Percentiles rank a stretch among this genome's conserved stretches.
phyloP scores from a whole-genome alignment of 345 rosid genomes.

The Draba incana region DNA sequence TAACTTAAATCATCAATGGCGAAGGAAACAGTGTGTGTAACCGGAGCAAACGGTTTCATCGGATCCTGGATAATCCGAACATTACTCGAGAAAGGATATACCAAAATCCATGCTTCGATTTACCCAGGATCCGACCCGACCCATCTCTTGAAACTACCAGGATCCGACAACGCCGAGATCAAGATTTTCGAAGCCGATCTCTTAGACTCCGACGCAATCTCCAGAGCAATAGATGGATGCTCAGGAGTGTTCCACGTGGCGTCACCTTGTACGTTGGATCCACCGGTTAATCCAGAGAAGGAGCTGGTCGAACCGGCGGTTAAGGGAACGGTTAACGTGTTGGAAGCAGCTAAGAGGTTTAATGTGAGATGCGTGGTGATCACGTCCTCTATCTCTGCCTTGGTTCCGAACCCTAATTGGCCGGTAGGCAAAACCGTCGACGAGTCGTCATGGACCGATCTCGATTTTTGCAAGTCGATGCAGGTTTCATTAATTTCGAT shows the following conservation, averaged over 20 bases:
- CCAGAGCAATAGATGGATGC: constrained; percentile 67
- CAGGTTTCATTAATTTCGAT: constrained; percentile 43
- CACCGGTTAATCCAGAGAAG: constrained; percentile 59
- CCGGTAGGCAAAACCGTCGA: constrained; percentile 50
- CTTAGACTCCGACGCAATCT: constrained; percentile 57
- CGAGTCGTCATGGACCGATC: constrained; percentile 83
- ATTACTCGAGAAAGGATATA: constrained; percentile 57
- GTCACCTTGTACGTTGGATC: constrained; percentile 78
- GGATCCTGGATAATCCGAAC: constrained; percentile 75
- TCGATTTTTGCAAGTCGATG: constrained; percentile 66
- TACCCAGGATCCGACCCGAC: constrained; percentile 66
- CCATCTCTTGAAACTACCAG: constrained; percentile 50
- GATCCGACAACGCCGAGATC: constrained; percentile 42
- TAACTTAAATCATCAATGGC: constrained; percentile 38
- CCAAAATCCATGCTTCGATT: constrained; percentile 62
- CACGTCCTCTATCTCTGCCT: constrained; percentile 78
- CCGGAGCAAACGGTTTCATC: constrained; percentile 87
- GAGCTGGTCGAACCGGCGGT: constrained; percentile 79
- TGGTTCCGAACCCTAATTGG: constrained; percentile 80
- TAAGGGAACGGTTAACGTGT: constrained; percentile 72
- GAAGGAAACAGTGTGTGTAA: constrained; percentile 67
- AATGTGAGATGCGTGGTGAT: constrained; percentile 75
- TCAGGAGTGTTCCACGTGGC: constrained; percentile 89
- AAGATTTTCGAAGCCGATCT: constrained; percentile 62
- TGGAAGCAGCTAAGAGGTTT: constrained; percentile 58